A percentile compares a stretch with the other conserved stretches of the same genome.
These are phyloP conservation scores for Russula vinacea DNA, from an alignment of 768 basidiomycete genomes.

Conservation along the genomic window DNA sequence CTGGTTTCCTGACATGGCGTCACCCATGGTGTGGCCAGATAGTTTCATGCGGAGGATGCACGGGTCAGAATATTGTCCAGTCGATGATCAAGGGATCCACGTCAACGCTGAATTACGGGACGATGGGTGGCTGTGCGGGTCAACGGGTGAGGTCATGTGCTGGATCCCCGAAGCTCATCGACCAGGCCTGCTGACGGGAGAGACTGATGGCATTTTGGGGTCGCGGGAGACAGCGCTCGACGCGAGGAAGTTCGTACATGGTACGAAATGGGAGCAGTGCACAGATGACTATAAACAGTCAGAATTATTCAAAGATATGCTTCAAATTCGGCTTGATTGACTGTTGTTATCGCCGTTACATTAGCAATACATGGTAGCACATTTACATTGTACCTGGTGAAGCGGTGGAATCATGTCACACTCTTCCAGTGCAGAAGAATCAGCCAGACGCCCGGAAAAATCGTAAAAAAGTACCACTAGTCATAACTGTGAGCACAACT, in stretches of 20 bases:
- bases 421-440: no score
- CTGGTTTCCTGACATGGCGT: slow-evolving; percentile 7
- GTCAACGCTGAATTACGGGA: background rate
- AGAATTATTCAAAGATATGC: no score
- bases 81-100: slow-evolving; percentile 20
- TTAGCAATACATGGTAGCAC: no score
- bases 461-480: no score
- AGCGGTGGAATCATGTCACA: no score
- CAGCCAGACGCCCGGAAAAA: no score
- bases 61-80: slow-evolving; percentile 9
- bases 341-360: no score
- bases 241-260: slow-evolving; percentile 5
- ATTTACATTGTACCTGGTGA: no score
- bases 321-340: no score
- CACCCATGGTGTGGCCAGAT: slow-evolving; percentile 10
- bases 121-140: slow-evolving; percentile 17
- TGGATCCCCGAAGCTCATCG: slow-evolving; percentile 21
- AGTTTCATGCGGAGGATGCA: slow-evolving; percentile 5
- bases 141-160: slow-evolving; percentile 2
- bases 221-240: slow-evolving; percentile 9
- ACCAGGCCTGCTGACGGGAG: slow-evolving; percentile 3
- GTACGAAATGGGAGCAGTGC: slow-evolving; percentile 15
- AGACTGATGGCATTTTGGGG: slow-evolving; percentile 16
- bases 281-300: no score
- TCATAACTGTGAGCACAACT: no score